Evolutionary conservation across 2,329 filamentous ascomycete genomes (phyloP).

Genomic region (Colletotrichum sp.): DNA sequence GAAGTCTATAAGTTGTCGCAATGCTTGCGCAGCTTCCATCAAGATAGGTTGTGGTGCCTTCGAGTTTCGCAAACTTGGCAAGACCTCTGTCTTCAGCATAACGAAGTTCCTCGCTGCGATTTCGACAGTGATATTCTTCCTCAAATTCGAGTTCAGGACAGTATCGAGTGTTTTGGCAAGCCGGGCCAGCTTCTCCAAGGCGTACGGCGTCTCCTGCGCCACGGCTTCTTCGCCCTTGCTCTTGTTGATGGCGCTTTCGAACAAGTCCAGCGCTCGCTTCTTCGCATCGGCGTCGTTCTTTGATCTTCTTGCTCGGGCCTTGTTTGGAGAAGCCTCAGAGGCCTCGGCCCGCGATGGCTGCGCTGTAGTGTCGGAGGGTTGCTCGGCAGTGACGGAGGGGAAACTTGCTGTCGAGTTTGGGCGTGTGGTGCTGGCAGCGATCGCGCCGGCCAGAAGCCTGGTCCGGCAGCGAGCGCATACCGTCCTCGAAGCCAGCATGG

Average conservation of each 20-base stretch:
- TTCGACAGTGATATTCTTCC: neutral
- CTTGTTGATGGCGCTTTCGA: constrained; percentile 19
- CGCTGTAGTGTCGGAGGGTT: neutral
- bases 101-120: neutral
- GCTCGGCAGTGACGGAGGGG: neutral
- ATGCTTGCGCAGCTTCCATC: neutral
- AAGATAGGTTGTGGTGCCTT: neutral
- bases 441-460: constrained; percentile 9
- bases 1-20: neutral
- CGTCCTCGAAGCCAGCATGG: constrained; percentile 39
- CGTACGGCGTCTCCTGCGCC: neutral
- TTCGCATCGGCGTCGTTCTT: neutral
- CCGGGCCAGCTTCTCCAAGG: neutral
- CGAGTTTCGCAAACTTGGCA: neutral
- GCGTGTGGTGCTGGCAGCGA: neutral
- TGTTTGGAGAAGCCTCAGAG: neutral
- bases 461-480: constrained; percentile 38
- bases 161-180: neutral
- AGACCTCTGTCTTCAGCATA: neutral
- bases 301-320: neutral
- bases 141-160: neutral
- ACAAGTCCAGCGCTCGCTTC: constrained; percentile 18
- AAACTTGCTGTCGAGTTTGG: constrained; percentile 14
- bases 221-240: neutral
- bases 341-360: neutral